phyloP scores from a whole-genome alignment of 768 basidiomycete species.

The Pleurotus djamor region DNA sequence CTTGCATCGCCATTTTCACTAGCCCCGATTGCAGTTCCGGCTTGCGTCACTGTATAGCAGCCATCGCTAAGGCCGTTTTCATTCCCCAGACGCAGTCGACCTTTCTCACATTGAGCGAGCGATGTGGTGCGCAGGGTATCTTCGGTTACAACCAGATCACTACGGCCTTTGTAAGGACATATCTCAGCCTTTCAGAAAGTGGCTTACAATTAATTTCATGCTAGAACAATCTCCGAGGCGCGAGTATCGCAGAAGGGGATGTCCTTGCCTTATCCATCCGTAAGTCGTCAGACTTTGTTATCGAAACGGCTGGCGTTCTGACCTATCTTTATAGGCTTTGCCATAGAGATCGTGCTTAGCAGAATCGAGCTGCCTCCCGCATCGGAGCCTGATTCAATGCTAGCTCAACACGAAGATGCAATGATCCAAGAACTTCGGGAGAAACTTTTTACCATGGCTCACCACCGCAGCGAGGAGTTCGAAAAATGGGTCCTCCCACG shows the following conservation, averaged over 20 bases:
- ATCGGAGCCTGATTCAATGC: conserved; percentile 12
- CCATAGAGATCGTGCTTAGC: conserved; percentile 20
- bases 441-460: conserved; percentile 17
- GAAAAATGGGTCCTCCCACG: conserved; percentile 36
- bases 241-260: conserved; percentile 45
- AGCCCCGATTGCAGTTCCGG: conserved; percentile 11
- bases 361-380: conserved; percentile 16
- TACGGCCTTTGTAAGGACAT: neutral
- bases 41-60: conserved; percentile 19
- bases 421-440: conserved; percentile 14
- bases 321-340: conserved; percentile 18
- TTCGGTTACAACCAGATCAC: conserved; percentile 34
- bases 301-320: neutral
- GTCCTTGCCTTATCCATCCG: conserved; percentile 35
- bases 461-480: conserved; percentile 26
- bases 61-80: conserved; percentile 15
- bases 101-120: conserved; percentile 22
- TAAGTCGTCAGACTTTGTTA: conserved; percentile 10
- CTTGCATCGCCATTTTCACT: conserved; percentile 20
- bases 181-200: conserved; percentile 19
- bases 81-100: conserved; percentile 14
- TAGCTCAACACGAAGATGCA: conserved; percentile 17
- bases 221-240: conserved; percentile 35
- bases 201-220: neutral
- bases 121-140: conserved; percentile 43